Conservation (phyloP, 805 yeast genomes). For the Wickerhamomyces bisporus region DNA sequence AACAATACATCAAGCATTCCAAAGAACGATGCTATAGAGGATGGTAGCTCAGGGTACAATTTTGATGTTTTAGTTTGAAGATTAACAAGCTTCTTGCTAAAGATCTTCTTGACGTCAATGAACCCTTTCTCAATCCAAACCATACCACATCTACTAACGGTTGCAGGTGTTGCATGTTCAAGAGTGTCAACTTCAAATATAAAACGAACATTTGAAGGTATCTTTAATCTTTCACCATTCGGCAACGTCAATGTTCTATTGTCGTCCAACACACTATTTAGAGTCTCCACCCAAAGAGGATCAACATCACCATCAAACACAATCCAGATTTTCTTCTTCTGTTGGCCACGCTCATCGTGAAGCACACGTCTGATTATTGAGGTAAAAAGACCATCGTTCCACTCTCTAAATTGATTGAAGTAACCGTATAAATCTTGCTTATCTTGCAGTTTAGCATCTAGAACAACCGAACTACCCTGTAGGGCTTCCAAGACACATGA, state of each 20-base stretch:
- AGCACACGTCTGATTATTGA: slow-evolving; percentile 52
- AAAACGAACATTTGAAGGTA: slow-evolving; percentile 60
- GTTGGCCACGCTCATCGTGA: slow-evolving; percentile 56
- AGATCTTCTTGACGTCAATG: slow-evolving; percentile 18
- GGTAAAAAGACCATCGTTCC: slow-evolving; percentile 88
- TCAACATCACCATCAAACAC: slow-evolving; percentile 91
- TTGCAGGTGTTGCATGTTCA: slow-evolving; percentile 77
- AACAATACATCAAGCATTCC: not conserved
- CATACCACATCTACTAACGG: slow-evolving; percentile 90
- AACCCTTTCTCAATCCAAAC: slow-evolving; percentile 54
- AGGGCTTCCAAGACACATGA: slow-evolving; percentile 42
- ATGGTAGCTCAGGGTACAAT: slow-evolving; percentile 6
- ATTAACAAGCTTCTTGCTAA: slow-evolving; percentile 18
- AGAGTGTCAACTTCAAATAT: slow-evolving; percentile 74
- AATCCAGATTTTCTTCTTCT: slow-evolving; percentile 58
- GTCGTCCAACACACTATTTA: slow-evolving; percentile 89
- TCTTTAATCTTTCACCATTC: slow-evolving; percentile 75
- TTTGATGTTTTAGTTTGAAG: not conserved
- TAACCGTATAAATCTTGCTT: slow-evolving; percentile 67
- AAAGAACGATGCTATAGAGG: not conserved
- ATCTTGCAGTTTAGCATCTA: slow-evolving; percentile 73
- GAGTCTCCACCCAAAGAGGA: slow-evolving; percentile 88
- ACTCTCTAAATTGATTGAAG: slow-evolving; percentile 71
- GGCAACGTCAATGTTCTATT: slow-evolving; percentile 78
- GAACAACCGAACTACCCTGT: slow-evolving; percentile 23